phyloP scores from a whole-genome alignment of 805 yeast species.

The Sungouiozyma ichnusensis region DNA sequence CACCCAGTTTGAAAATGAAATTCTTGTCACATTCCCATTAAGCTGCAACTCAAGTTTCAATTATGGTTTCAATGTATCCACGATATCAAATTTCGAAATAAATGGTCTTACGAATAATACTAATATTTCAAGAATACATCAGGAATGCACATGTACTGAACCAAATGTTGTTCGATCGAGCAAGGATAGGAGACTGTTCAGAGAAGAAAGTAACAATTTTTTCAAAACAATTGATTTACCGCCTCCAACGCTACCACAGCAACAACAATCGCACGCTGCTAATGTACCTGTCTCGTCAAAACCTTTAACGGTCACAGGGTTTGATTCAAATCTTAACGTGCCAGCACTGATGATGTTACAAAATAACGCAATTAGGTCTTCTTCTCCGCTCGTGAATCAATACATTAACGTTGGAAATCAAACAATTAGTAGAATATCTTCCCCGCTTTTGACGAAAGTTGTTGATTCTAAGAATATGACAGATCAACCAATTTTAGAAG shows the following conservation, averaged over 20 bases:
- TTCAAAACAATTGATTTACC: background rate
- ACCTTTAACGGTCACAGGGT: background rate
- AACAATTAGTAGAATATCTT: conserved; percentile 23
- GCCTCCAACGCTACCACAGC: background rate
- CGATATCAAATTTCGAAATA: background rate
- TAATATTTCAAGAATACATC: background rate
- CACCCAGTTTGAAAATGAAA: conserved; percentile 59
- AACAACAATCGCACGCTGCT: background rate
- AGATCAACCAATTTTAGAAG: conserved; percentile 24
- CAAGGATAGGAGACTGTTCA: background rate
- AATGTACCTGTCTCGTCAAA: background rate
- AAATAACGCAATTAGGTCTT: background rate
- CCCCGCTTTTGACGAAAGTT: conserved; percentile 23
- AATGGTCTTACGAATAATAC: background rate
- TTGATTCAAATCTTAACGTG: conserved; percentile 1
- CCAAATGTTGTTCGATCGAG: background rate
- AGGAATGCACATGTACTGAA: background rate
- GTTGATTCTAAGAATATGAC: conserved; percentile 21
- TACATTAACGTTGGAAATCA: conserved; percentile 4
- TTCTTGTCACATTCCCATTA: conserved; percentile 72
- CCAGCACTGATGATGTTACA: background rate
- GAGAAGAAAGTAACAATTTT: background rate
- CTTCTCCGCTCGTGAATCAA: background rate
- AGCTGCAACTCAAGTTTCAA: conserved; percentile 83
- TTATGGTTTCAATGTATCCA: conserved; percentile 51